Conservation (phyloP, 768 basidiomycete genomes). For the Pholiota conissans region DNA sequence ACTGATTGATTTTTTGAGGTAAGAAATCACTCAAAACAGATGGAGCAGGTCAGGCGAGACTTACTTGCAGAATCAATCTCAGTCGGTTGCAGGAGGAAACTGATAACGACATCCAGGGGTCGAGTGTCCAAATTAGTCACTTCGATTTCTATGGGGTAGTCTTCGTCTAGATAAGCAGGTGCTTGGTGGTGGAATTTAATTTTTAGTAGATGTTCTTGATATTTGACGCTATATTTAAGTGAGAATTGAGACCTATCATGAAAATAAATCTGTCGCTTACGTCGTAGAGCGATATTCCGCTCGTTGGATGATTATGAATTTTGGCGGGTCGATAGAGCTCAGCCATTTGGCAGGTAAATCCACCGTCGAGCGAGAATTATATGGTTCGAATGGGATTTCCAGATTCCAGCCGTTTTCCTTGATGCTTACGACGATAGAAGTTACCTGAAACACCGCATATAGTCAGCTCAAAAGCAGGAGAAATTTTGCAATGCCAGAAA, state of each 20-base stretch:
- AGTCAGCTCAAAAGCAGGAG: neutral
- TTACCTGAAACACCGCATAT: conserved; percentile 29
- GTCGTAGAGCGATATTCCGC: conserved; percentile 43
- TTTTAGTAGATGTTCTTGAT: conserved; percentile 58
- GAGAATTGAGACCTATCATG: conserved; percentile 3
- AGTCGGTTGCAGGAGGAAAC: conserved; percentile 78
- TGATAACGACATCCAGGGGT: conserved; percentile 65
- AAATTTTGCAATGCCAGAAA: neutral
- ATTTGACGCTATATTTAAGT: conserved; percentile 47
- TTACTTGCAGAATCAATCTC: conserved; percentile 73
- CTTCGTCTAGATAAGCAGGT: conserved; percentile 81
- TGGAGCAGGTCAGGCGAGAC: too few species aligned
- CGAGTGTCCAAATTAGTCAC: conserved; percentile 73
- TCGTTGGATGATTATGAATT: conserved; percentile 52
- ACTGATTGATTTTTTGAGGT: conserved; percentile 42
- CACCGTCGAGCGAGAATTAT: conserved; percentile 32
- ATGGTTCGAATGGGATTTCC: conserved; percentile 55
- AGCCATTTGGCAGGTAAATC: conserved; percentile 52
- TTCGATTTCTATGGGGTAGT: conserved; percentile 66
- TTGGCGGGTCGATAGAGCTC: conserved; percentile 49
- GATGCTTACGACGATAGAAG: conserved; percentile 49
- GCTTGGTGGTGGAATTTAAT: conserved; percentile 57
- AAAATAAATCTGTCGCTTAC: conserved; percentile 36
- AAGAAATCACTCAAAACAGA: too few species aligned
- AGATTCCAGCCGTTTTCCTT: conserved; percentile 68